Evolutionary conservation across 2,329 filamentous ascomycete species (phyloP), one percentile per base, ranked within the genome.

Genomic region (Claviceps humidiphila): DNA sequence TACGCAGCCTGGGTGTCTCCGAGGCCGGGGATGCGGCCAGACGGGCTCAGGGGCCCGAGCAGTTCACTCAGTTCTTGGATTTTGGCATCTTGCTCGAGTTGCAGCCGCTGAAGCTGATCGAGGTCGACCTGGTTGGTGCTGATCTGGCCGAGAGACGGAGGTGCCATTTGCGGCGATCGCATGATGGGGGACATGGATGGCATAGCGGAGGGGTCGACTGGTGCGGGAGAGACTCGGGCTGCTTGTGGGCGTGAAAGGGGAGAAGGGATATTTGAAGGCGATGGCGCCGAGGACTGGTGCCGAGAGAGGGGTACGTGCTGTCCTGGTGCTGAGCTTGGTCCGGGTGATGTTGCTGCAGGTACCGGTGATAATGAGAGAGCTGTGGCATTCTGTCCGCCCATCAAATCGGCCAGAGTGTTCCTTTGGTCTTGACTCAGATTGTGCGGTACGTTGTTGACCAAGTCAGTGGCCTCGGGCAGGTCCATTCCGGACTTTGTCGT

Each of bases 31-130:
- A 95, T 87, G 16, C 79, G 77, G 4, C 88, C 89, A 0, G 81
- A 87, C 0, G 89, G 89, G 60, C 84, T 90, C 13, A 95, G 74
- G 0, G 89, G 89, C 6, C 86, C 83, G 7, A 96, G 75, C 16
- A 89, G 71, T 52, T 80, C 82, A 50, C 82, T 82, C 9, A 96
- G 74, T 53, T 87, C 81, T 55, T 87, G 80, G 1, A 96, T 85
- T 48, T 86, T 85, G 47, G 77, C 77, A 55, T 85, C 82, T 61
- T 95, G 89, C 54, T 91, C 82, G 24, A 81, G 79, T 63, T 94
- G 87, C 60, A 95, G 74, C 44, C 83, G 84, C 56, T 87, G 81
- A 2, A 97, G 74, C 34, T 85, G 77, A 50, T 93, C 87, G 30
- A 96, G 78, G 56, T 95, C 86, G 14, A 84, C 74, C 55, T 85